Evolutionary conservation across 78 protist genomes (phyloP).

Genomic region (Goniomonas avonlea): DNA sequence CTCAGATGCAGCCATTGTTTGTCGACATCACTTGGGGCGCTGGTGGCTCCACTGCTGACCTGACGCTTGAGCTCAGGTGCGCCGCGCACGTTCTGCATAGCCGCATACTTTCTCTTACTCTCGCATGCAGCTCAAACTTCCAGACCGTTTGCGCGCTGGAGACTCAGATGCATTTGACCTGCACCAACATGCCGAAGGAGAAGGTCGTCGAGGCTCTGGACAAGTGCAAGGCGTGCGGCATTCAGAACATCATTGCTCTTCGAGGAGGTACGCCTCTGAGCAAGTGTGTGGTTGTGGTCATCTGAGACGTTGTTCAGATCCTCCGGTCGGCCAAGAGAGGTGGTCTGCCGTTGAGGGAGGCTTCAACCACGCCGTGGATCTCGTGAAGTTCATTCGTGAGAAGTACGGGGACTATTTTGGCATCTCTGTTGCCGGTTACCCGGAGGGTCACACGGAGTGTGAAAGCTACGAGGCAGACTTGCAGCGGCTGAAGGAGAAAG

Average conservation of each 20-base stretch:
- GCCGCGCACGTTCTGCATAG: too few relatives aligned
- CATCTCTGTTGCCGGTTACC: constrained; percentile 85
- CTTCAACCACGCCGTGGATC: constrained; percentile 74
- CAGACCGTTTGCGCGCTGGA: constrained; percentile 44
- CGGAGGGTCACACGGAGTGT: constrained; percentile 78
- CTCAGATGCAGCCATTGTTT: constrained; percentile 54
- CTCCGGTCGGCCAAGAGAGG: constrained; percentile 67
- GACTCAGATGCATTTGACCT: constrained; percentile 82
- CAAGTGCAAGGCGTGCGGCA: constrained; percentile 53
- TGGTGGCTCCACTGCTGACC: constrained; percentile 39
- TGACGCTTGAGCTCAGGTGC: constrained; percentile 58
- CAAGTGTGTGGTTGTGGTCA: not conserved
- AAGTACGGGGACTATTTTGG: constrained; percentile 81
- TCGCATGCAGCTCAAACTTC: constrained; percentile 39
- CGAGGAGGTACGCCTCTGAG: constrained; percentile 57
- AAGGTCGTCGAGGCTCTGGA: constrained; percentile 47
- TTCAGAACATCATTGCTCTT: constrained; percentile 80
- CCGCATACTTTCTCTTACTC: not conserved
- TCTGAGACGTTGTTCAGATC: constrained; percentile 42
- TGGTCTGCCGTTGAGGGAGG: constrained; percentile 69
- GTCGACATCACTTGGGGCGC: constrained; percentile 86
- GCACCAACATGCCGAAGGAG: constrained; percentile 64
- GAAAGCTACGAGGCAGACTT: constrained; percentile 38
- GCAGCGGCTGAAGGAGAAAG: constrained; percentile 64
- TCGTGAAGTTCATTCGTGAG: constrained; percentile 70